phyloP scores from a whole-genome alignment of 495 filamentous ascomycete genomes.

The Xylona heveae region DNA sequence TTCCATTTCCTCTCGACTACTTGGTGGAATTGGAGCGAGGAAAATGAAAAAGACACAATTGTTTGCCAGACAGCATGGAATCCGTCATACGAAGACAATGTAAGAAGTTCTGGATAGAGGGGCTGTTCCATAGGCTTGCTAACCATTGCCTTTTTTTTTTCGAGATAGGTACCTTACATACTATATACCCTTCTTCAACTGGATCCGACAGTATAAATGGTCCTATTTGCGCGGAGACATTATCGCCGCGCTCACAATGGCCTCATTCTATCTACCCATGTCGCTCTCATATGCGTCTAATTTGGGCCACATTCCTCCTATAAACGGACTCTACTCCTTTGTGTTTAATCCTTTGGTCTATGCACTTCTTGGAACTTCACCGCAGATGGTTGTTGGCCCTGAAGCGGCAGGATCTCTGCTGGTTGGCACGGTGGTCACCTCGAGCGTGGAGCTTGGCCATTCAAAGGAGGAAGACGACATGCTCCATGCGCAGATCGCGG shows the following conservation, averaged over 20 bases:
- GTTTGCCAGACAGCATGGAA: slow-evolving; percentile 36
- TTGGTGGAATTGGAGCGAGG: slow-evolving; percentile 23
- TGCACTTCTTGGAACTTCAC: slow-evolving; percentile 73
- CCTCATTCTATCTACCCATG: slow-evolving; percentile 97
- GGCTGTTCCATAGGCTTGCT: background rate
- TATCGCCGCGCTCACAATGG: slow-evolving; percentile 68
- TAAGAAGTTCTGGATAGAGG: no score
- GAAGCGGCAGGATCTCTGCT: slow-evolving; percentile 87
- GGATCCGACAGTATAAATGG: slow-evolving; percentile 69
- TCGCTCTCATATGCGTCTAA: slow-evolving; percentile 84
- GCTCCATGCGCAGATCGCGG: slow-evolving; percentile 62
- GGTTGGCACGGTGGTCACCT: slow-evolving; percentile 65
- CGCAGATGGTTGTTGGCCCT: slow-evolving; percentile 84
- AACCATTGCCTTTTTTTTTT: background rate
- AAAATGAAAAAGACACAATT: slow-evolving; percentile 40
- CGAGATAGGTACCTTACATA: slow-evolving; percentile 65
- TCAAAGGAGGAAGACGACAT: slow-evolving; percentile 48
- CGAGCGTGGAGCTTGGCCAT: slow-evolving; percentile 43
- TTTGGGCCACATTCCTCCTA: slow-evolving; percentile 76
- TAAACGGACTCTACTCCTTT: slow-evolving; percentile 91
- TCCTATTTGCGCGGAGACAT: slow-evolving; percentile 70
- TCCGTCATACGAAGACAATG: slow-evolving; percentile 35
- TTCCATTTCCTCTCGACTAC: slow-evolving; percentile 11
- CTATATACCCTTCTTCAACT: slow-evolving; percentile 78
- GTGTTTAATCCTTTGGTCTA: slow-evolving; percentile 83